Evolutionary conservation across 805 yeast species (phyloP), one percentile per base, ranked within the genome.

Genomic region (Kockiozyma suomiensis): DNA sequence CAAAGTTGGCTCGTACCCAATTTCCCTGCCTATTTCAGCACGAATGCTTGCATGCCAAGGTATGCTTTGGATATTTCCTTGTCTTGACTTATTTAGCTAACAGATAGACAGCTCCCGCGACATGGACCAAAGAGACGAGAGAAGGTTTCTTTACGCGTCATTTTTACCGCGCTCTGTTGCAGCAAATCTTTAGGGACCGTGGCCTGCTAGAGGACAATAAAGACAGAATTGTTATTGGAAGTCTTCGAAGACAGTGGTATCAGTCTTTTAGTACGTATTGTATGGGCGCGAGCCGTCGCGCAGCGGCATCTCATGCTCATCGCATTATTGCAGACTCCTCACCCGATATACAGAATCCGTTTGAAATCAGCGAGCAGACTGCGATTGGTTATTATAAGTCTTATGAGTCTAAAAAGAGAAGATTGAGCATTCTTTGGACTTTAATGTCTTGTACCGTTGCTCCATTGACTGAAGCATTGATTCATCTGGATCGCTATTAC

Each of bases 31-130:
- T 10, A 54, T 45, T 6, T 46, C 66, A 1, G 65, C 70, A 12
- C 50, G 67, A 6, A 67, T 67, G 70, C 58, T 67, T 13, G 69
- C 69, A 15, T 66, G 68, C 33, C 69, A 66, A 40, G 61, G 61
- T 57, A 45, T 6, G 25, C 2, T 4, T 10, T 30, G 25, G 8
- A 4, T 12, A 12, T 26, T 17, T 25, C 26, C 23, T 13, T 15
- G 17, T 26, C 3, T 13, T 19, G 4, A 1, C 32, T 17, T 30
- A 6, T n/a, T 6, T 37, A 35, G 47, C 25, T 30, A 19, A 12
- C 19, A 23, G 3, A 32, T 4, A 15, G 10, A 23, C 19, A 59
- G 67, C 66, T 3, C 68, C 69, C 1, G 61, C 61, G 1, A 62
- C 68, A 1, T 67, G 69, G 69, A 67, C 69, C 1, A 37, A 43